These are phyloP conservation scores for Microcyclospora pomicola DNA, from an alignment of 2,329 filamentous ascomycete genomes.

Conservation along the genomic window DNA sequence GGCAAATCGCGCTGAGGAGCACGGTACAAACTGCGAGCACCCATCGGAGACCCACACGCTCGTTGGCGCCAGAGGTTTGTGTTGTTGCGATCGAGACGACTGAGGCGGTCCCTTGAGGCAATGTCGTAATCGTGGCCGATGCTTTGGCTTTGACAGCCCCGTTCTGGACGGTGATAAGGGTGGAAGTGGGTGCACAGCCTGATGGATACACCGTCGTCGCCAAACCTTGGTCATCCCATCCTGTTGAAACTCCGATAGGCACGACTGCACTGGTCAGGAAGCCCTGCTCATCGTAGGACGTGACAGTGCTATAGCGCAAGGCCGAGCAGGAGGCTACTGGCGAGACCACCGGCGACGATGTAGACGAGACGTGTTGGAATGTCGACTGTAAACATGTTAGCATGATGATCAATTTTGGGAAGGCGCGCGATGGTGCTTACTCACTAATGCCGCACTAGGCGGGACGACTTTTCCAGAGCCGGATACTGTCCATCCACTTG, in stretches of 20 bases:
- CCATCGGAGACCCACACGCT: too few species aligned
- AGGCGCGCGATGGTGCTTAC: slow-evolving; percentile 33
- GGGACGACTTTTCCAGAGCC: slow-evolving; percentile 67
- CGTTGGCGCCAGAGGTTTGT: too few species aligned
- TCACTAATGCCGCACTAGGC: slow-evolving; percentile 51
- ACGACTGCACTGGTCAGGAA: slow-evolving; percentile 36
- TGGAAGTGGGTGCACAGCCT: slow-evolving; percentile 4
- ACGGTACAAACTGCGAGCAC: too few species aligned
- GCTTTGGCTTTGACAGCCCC: too few species aligned
- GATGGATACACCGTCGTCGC: slow-evolving; percentile 24
- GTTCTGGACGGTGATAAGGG: too few species aligned
- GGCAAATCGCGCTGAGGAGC: too few species aligned
- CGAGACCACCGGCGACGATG: slow-evolving; percentile 34
- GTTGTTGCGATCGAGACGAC: too few species aligned
- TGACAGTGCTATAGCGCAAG: slow-evolving; percentile 30
- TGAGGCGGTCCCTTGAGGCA: too few species aligned
- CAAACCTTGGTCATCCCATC: slow-evolving; percentile 34
- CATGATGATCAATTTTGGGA: slow-evolving; percentile 14
- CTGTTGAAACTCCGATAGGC: slow-evolving; percentile 25
- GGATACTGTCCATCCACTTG: slow-evolving; percentile 63
- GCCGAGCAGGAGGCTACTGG: slow-evolving; percentile 30
- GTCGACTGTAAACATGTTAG: slow-evolving; percentile 27
- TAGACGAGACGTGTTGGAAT: slow-evolving; percentile 40
- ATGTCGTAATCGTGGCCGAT: too few species aligned
- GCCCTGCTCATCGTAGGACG: slow-evolving; percentile 35